Conservation (phyloP, 495 filamentous ascomycete genomes). For the Neurospora terricola region DNA sequence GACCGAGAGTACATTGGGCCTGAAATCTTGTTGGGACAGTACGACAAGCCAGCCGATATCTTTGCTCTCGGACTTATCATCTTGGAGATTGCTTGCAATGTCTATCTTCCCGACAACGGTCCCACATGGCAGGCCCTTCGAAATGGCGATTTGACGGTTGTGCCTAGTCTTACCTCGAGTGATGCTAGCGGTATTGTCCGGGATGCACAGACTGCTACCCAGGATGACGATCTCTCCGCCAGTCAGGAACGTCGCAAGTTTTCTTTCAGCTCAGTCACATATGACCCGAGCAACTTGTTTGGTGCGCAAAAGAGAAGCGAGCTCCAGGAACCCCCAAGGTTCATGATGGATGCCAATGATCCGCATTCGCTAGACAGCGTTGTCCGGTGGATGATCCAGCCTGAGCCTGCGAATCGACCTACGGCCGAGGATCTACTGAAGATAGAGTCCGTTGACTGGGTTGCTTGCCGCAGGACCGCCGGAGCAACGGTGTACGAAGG, state of each 20-base stretch:
- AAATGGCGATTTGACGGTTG: constrained; percentile 73
- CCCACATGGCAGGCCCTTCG: constrained; percentile 79
- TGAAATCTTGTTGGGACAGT: constrained; percentile 73
- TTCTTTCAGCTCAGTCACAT: constrained; percentile 4
- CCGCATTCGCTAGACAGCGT: constrained; percentile 69
- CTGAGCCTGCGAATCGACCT: constrained; percentile 63
- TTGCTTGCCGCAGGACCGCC: constrained; percentile 59
- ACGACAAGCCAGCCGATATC: constrained; percentile 84
- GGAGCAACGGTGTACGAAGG: constrained; percentile 91
- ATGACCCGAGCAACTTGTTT: constrained; percentile 35
- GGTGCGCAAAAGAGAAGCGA: constrained; percentile 47
- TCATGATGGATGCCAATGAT: constrained; percentile 70
- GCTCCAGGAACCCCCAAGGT: constrained; percentile 64
- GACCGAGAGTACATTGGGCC: constrained; percentile 94
- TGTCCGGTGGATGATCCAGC: constrained; percentile 79
- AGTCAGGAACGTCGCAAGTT: neutral
- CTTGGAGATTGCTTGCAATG: constrained; percentile 86
- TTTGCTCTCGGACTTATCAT: constrained; percentile 91
- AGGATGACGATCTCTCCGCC: constrained; percentile 7
- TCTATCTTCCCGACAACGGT: constrained; percentile 85
- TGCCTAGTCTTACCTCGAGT: constrained; percentile 74
- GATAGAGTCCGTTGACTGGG: constrained; percentile 64
- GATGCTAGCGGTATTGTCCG: constrained; percentile 59
- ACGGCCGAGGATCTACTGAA: constrained; percentile 60
- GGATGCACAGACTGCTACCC: constrained; percentile 43